Conservation (phyloP, 768 basidiomycete species). For the Ramaria sp. region DNA sequence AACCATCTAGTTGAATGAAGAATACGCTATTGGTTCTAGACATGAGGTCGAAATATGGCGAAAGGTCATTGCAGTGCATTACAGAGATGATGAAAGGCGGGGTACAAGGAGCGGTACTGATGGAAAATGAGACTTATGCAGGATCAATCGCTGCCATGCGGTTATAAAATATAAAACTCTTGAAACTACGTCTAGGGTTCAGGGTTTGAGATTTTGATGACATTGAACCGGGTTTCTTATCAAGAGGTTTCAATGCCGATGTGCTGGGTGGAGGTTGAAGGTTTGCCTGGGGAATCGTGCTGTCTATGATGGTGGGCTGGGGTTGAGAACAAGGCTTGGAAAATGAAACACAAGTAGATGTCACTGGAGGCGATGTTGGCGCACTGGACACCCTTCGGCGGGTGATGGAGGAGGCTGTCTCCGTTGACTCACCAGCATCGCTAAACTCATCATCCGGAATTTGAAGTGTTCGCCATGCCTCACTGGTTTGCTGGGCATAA, state of each 20-base stretch:
- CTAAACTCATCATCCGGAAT: neutral
- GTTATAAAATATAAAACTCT: slow-evolving; percentile 1
- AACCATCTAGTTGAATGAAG: neutral
- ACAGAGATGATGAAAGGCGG: neutral
- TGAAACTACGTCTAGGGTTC: slow-evolving; percentile 4
- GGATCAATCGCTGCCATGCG: neutral
- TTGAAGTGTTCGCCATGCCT: neutral
- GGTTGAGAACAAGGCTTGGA: neutral
- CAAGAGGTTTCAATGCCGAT: neutral
- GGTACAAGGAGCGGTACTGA: slow-evolving; percentile 20
- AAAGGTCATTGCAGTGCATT: neutral
- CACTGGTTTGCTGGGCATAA: neutral
- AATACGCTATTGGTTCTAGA: neutral
- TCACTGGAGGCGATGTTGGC: slow-evolving; percentile 17
- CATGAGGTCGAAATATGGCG: neutral
- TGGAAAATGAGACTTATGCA: slow-evolving; percentile 20
- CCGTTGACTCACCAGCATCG: neutral
- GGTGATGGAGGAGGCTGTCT: neutral
- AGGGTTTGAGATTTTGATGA: neutral
- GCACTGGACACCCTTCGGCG: slow-evolving; percentile 44
- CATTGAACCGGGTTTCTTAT: neutral
- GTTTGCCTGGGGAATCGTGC: neutral
- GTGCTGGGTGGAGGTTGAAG: neutral
- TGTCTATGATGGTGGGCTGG: neutral
- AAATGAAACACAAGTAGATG: neutral